phyloP scores from a whole-genome alignment of 352 stramenopile genomes.

The Aphanomyces euteiches region DNA sequence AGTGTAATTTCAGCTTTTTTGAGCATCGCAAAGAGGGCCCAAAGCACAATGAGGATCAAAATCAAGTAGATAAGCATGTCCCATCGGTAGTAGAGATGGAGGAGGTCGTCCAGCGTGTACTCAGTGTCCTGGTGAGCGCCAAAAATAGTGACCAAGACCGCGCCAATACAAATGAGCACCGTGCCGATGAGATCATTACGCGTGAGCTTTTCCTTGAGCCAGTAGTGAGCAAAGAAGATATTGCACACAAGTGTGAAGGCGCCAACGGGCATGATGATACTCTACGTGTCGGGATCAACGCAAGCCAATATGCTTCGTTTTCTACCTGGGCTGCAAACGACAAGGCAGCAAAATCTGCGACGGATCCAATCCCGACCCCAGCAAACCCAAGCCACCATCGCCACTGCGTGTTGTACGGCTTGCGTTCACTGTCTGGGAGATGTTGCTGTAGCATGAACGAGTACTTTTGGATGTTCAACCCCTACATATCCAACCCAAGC shows the following conservation, averaged over 20 bases:
- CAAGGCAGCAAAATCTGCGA: slow-evolving; percentile 26
- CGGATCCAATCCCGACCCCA: slow-evolving; percentile 71
- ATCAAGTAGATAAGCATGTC: slow-evolving; percentile 68
- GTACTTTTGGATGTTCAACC: slow-evolving; percentile 86
- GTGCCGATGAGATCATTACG: slow-evolving; percentile 65
- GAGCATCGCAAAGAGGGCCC: slow-evolving; percentile 39
- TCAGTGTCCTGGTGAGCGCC: slow-evolving; percentile 50
- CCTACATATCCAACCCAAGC: slow-evolving; percentile 26
- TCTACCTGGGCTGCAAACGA: slow-evolving; percentile 34
- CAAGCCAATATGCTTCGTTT: slow-evolving; percentile 40
- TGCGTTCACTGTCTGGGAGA: slow-evolving; percentile 43
- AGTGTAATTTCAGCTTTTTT: slow-evolving; percentile 56
- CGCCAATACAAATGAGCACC: slow-evolving; percentile 63
- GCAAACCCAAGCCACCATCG: slow-evolving; percentile 38
- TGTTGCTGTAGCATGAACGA: slow-evolving; percentile 83
- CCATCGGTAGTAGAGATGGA: slow-evolving; percentile 60
- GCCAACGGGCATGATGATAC: slow-evolving; percentile 71
- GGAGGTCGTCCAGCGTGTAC: slow-evolving; percentile 74
- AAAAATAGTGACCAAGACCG: slow-evolving; percentile 65
- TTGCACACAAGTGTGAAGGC: slow-evolving; percentile 81
- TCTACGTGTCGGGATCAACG: slow-evolving; percentile 51
- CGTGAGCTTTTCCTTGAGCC: slow-evolving; percentile 73
- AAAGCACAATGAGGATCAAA: slow-evolving; percentile 44
- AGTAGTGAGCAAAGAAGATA: slow-evolving; percentile 69
- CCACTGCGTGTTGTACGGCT: slow-evolving; percentile 57